phyloP scores from a whole-genome alignment of 768 basidiomycete genomes.

The Suillus paluster region DNA sequence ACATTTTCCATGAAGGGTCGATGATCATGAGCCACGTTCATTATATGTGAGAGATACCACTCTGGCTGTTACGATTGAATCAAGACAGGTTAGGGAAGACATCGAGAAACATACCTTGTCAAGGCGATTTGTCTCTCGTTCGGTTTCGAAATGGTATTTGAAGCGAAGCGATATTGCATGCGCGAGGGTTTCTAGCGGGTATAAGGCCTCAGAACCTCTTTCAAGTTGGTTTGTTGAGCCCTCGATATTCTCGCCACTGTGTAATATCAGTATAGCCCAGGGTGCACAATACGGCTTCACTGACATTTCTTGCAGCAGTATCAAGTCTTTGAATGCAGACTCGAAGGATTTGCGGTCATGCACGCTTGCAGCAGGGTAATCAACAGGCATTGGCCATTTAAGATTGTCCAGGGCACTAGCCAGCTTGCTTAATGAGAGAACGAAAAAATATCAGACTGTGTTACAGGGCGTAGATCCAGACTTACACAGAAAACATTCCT shows the following conservation, averaged over 20 bases:
- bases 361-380: constrained; percentile 56
- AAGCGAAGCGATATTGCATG: constrained; percentile 86
- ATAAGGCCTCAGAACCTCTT: constrained; percentile 56
- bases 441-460: neutral
- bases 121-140: constrained; percentile 83
- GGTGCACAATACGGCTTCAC: constrained; percentile 30
- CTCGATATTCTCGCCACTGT: constrained; percentile 56
- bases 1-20: constrained; percentile 75
- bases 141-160: constrained; percentile 93
- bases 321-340: constrained; percentile 72
- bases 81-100: neutral
- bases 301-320: constrained; percentile 79
- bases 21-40: constrained; percentile 88
- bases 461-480: constrained; percentile 13
- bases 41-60: constrained; percentile 94
- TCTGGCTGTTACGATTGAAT: constrained; percentile 69
- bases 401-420: constrained; percentile 69
- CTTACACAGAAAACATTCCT: constrained; percentile 62
- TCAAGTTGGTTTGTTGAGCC: constrained; percentile 7
- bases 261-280: neutral
- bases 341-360: constrained; percentile 72
- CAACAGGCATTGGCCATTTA: constrained; percentile 83
- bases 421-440: constrained; percentile 52
- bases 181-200: constrained; percentile 83
- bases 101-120: constrained; percentile 70